These are phyloP conservation scores for Fagopyrum tataricum DNA, from an alignment of 148 eudicot species.

Conservation along the genomic window DNA sequence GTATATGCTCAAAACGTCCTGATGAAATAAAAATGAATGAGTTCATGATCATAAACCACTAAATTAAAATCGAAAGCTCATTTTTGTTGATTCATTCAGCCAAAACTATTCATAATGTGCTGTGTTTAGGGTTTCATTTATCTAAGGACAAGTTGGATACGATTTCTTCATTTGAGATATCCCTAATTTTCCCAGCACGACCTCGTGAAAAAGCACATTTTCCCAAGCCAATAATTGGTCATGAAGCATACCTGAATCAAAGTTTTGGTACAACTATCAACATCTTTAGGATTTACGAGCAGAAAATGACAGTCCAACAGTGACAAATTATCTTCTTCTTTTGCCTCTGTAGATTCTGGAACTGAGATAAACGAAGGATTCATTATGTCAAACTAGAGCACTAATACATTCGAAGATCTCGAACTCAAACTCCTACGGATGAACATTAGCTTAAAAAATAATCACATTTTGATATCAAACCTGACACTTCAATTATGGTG, in stretches of 20 bases:
- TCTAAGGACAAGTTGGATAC: too few species aligned
- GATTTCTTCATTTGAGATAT: background rate
- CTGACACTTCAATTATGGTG: constrained; percentile 45
- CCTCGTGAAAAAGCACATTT: background rate
- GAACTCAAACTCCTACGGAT: background rate
- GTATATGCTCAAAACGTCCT: constrained; percentile 63
- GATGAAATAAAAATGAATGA: constrained; percentile 13
- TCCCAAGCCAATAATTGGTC: background rate
- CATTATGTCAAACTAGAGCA: background rate
- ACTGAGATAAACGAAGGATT: constrained; percentile 7
- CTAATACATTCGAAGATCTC: background rate
- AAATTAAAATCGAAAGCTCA: background rate
- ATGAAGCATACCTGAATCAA: constrained; percentile 47
- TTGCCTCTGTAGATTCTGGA: constrained; percentile 8
- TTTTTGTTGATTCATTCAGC: too few species aligned
- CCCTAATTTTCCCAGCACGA: background rate
- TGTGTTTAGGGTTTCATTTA: too few species aligned
- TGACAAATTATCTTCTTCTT: constrained; percentile 12
- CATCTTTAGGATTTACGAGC: constrained; percentile 69
- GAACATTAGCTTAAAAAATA: background rate
- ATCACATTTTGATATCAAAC: constrained; percentile 19
- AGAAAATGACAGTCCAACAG: constrained; percentile 30
- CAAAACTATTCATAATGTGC: too few species aligned
- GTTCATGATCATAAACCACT: background rate
- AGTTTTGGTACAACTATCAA: constrained; percentile 40